Evolutionary conservation across 1,284 basidiomycete species (phyloP).

Genomic region (Malassezia obtusa): DNA sequence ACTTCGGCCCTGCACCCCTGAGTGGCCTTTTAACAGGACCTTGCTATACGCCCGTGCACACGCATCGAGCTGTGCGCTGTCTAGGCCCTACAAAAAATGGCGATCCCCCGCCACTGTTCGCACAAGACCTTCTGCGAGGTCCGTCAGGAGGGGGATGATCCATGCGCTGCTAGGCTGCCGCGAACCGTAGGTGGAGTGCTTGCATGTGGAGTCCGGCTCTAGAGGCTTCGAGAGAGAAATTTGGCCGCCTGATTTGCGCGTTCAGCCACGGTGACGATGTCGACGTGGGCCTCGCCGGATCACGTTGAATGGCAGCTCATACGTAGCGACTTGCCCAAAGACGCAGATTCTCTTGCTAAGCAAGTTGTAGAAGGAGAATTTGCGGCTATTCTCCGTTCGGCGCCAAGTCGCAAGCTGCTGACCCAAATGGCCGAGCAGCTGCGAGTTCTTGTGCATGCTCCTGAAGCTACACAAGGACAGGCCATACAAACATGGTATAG

Average conservation of each 20-base stretch:
- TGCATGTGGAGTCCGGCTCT: no score
- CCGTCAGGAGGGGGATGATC: no score
- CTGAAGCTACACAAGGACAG: background rate
- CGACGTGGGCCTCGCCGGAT: conserved; percentile 1
- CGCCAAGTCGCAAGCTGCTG: background rate
- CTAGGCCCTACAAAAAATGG: no score
- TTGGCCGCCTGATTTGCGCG: background rate
- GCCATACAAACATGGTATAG: background rate
- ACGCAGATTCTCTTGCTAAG: background rate
- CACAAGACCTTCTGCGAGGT: no score
- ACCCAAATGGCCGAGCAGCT: conserved; percentile 1
- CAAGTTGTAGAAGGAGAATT: background rate
- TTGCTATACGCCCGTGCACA: no score
- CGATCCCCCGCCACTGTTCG: no score
- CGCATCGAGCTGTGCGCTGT: no score
- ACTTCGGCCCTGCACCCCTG: background rate
- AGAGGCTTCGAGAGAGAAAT: background rate
- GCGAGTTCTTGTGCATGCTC: background rate
- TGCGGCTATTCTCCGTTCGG: background rate
- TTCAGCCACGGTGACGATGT: background rate
- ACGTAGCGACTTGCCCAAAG: background rate
- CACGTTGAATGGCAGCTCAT: conserved; percentile 15
- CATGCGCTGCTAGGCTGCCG: no score
- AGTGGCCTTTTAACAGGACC: background rate
- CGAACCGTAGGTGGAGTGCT: no score